Evolutionary conservation across 192 early-diverging fungal genomes (phyloP).

Genomic region (Anaeromyces robustus): DNA sequence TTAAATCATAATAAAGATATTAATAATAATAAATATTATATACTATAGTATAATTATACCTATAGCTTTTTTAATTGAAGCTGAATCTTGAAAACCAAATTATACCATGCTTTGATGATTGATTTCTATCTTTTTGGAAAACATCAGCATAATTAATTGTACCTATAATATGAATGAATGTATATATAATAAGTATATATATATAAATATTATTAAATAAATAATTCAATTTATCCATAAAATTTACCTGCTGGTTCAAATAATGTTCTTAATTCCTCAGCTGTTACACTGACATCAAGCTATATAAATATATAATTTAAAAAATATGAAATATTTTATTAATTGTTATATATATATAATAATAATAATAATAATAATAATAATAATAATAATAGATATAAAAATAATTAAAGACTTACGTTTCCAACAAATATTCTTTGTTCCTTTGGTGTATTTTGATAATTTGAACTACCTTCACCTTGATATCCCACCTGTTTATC

Average conservation of each 20-base stretch:
- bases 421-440: not conserved
- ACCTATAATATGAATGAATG: not conserved
- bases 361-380: not conserved
- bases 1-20: too few relatives aligned
- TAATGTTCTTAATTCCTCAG: not conserved
- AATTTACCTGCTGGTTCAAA: not conserved
- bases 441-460: not conserved
- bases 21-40: too few relatives aligned
- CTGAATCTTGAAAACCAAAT: not conserved
- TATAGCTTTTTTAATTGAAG: not conserved
- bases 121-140: not conserved
- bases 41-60: not conserved
- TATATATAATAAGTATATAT: too few relatives aligned
- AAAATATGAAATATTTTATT: not conserved
- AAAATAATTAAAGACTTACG: not conserved
- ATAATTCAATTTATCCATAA: too few relatives aligned
- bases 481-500: not conserved
- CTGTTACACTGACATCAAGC: not conserved
- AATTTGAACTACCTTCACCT: not conserved
- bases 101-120: not conserved
- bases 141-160: not conserved
- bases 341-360: not conserved
- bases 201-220: too few relatives aligned
- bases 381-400: too few relatives aligned
- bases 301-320: not conserved